Percentiles rank a stretch among this genome's conserved stretches.
Evolutionary conservation across 257 asterid species (phyloP).

Genomic region (Plantago major): DNA sequence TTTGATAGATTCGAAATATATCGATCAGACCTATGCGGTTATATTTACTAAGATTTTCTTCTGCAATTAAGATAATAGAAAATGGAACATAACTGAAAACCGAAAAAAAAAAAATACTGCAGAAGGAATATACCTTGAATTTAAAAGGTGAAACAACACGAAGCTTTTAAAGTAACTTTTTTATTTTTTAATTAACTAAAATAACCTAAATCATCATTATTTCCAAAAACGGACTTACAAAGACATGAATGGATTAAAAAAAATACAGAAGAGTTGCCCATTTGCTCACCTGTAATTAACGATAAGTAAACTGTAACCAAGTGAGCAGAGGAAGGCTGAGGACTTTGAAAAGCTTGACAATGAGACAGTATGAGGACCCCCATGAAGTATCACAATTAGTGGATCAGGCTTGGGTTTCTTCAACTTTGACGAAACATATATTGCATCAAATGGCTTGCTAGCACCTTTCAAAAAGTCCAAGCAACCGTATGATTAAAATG

Average conservation of each 20-base stretch:
- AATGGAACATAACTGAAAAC: too few species aligned
- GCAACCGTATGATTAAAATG: constrained; percentile 2
- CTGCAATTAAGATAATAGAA: too few species aligned
- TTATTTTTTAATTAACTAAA: too few species aligned
- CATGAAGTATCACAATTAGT: constrained; percentile 69
- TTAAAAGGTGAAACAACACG: too few species aligned
- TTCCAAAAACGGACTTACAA: not conserved
- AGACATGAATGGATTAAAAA: too few species aligned
- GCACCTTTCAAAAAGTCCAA: constrained; percentile 52
- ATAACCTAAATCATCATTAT: not conserved
- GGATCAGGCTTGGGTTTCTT: constrained; percentile 52
- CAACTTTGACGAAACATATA: constrained; percentile 69
- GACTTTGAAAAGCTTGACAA: constrained; percentile 75
- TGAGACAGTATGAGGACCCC: constrained; percentile 79
- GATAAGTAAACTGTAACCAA: constrained; percentile 81
- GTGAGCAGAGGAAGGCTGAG: constrained; percentile 67
- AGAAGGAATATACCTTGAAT: too few species aligned
- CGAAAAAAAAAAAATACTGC: too few species aligned
- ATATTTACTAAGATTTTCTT: too few species aligned
- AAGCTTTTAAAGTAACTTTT: too few species aligned
- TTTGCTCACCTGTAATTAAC: constrained; percentile 76
- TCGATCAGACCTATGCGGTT: not conserved
- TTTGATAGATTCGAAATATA: too few species aligned
- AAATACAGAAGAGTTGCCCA: not conserved
- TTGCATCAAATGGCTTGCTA: constrained; percentile 75